phyloP scores from a whole-genome alignment of 768 basidiomycete genomes.

The Cyclocybe cylindracea region DNA sequence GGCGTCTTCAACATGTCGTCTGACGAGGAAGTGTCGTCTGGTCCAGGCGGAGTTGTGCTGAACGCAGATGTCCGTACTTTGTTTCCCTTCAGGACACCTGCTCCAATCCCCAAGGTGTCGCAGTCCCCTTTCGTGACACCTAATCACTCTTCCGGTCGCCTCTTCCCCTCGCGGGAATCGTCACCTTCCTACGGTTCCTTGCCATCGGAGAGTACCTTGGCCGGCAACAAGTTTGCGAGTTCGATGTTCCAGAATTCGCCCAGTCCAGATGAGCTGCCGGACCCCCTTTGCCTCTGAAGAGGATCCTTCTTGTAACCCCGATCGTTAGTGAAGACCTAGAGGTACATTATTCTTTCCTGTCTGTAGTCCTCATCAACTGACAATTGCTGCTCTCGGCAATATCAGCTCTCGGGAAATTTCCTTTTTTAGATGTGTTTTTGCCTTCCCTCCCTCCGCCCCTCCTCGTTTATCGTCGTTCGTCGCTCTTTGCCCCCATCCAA shows the following conservation, averaged over 20 bases:
- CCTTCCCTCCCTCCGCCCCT: neutral
- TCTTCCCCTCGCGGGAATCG: constrained; percentile 11
- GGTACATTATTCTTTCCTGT: constrained; percentile 14
- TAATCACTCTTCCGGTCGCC: constrained; percentile 5
- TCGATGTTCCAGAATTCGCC: constrained; percentile 87
- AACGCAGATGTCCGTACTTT: constrained; percentile 24
- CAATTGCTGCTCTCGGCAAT: neutral
- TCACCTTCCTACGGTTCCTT: constrained; percentile 17
- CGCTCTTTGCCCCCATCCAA: constrained; percentile 3
- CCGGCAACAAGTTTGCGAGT: constrained; percentile 60
- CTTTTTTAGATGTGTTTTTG: constrained; percentile 18
- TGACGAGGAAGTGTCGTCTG: constrained; percentile 58
- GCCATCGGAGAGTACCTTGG: constrained; percentile 27
- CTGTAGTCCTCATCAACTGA: neutral
- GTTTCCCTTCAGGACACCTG: constrained; percentile 26
- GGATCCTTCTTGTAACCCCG: constrained; percentile 11
- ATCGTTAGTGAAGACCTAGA: constrained; percentile 29
- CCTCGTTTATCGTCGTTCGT: constrained; percentile 11
- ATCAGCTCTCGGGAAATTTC: constrained; percentile 20
- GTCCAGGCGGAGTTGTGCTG: constrained; percentile 28
- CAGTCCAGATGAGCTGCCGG: constrained; percentile 78
- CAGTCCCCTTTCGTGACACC: constrained; percentile 14
- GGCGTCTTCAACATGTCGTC: constrained; percentile 76
- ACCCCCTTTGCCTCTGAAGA: constrained; percentile 57
- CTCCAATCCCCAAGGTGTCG: constrained; percentile 9